phyloP scores from a whole-genome alignment of 2,329 filamentous ascomycete genomes.

The Xylaria sp. region DNA sequence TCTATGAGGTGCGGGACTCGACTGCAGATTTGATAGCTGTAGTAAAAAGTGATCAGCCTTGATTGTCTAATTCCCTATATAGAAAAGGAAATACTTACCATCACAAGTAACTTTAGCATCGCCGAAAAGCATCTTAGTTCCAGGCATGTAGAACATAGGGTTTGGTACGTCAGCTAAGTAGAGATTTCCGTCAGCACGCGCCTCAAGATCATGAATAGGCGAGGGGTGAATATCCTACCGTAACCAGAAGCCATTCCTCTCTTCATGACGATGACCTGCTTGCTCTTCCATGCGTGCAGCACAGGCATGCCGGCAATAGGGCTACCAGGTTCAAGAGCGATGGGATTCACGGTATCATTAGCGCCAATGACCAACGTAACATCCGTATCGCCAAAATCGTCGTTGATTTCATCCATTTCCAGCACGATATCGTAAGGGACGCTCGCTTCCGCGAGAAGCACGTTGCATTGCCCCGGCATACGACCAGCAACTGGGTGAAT shows the following conservation, averaged over 20 bases:
- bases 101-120: constrained; percentile 88
- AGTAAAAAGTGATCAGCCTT: constrained; percentile 15
- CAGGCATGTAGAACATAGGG: constrained; percentile 92
- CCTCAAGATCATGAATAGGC: background rate
- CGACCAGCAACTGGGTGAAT: constrained; percentile 91
- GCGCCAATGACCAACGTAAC: constrained; percentile 89
- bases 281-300: constrained; percentile 92
- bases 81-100: constrained; percentile 60
- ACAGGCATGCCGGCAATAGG: constrained; percentile 94
- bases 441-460: constrained; percentile 85
- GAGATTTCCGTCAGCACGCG: constrained; percentile 18
- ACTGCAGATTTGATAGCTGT: constrained; percentile 56
- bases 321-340: constrained; percentile 83
- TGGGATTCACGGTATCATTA: constrained; percentile 93
- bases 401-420: constrained; percentile 97
- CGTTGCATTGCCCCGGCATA: constrained; percentile 95
- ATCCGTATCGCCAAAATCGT: constrained; percentile 87
- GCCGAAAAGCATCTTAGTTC: constrained; percentile 90
- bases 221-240: constrained; percentile 60
- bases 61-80: constrained; percentile 13
- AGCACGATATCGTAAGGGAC: constrained; percentile 93
- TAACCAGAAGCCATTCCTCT: constrained; percentile 88
- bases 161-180: constrained; percentile 83
- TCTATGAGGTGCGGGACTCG: constrained; percentile 48
- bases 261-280: constrained; percentile 94